phyloP scores from a whole-genome alignment of 2,329 filamentous ascomycete genomes.

The Phaeosphaeria sp. region DNA sequence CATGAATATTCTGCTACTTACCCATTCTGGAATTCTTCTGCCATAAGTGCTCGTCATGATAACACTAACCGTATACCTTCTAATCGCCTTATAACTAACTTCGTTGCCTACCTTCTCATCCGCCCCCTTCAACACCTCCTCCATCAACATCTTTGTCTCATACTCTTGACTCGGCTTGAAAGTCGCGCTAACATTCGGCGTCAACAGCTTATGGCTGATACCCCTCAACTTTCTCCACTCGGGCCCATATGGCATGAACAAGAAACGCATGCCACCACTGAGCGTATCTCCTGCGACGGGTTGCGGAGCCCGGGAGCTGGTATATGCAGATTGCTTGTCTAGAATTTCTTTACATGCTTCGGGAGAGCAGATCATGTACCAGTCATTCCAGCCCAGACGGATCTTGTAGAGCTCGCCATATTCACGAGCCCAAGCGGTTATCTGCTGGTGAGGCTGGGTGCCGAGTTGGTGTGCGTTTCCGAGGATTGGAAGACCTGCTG shows the following conservation, averaged over 20 bases:
- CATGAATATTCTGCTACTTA: conserved; percentile 12
- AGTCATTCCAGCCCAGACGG: conserved; percentile 55
- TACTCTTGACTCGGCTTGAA: conserved; percentile 56
- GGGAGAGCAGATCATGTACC: conserved; percentile 55
- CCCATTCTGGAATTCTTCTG: conserved; percentile 39
- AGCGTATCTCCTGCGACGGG: conserved; percentile 52
- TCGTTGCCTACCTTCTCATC: conserved; percentile 25
- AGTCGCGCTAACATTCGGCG: conserved; percentile 44
- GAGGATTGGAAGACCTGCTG: conserved; percentile 33
- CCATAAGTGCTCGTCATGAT: conserved; percentile 49
- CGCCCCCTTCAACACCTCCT: conserved; percentile 48
- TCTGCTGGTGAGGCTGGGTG: conserved; percentile 37
- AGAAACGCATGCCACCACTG: conserved; percentile 50
- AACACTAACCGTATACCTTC: conserved; percentile 42
- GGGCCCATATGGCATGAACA: conserved; percentile 51
- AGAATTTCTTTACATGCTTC: conserved; percentile 55
- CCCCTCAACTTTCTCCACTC: conserved; percentile 51
- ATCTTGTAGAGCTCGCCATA: conserved; percentile 57
- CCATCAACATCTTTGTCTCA: conserved; percentile 54
- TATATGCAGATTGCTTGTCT: conserved; percentile 48
- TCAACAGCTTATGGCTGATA: conserved; percentile 50
- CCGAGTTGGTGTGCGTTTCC: conserved; percentile 40
- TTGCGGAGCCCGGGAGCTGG: conserved; percentile 46
- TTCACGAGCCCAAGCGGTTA: conserved; percentile 47
- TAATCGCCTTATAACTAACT: conserved; percentile 35